Evolutionary conservation across 2,329 filamentous ascomycete species (phyloP).

Genomic region (Xylaria multiplex): DNA sequence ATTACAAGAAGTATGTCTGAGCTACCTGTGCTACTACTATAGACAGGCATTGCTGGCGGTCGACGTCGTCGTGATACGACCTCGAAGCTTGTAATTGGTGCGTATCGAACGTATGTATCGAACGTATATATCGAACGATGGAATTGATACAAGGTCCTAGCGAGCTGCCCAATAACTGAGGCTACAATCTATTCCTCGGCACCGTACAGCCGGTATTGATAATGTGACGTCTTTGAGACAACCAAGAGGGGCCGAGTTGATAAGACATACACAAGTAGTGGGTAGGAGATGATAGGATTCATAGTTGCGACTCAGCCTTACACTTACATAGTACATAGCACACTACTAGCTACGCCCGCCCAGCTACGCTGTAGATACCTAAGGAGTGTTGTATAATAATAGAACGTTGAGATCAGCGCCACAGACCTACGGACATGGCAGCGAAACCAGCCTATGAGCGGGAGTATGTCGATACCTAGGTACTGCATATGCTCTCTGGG

Average conservation of each 20-base stretch:
- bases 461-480: no score
- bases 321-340: not conserved
- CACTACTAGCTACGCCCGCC: no score
- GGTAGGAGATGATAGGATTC: not conserved
- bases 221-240: conserved; percentile 1
- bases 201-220: conserved; percentile 1
- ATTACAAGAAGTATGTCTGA: not conserved
- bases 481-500: no score
- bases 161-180: not conserved
- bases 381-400: conserved; percentile 26
- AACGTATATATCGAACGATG: not conserved
- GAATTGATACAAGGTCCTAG: not conserved
- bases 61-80: conserved; percentile 21
- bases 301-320: conserved; percentile 30
- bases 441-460: no score
- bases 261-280: not conserved
- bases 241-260: no score
- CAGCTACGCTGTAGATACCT: no score
- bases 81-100: conserved; percentile 4
- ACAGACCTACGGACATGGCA: not conserved
- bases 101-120: not conserved
- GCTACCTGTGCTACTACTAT: conserved; percentile 10
- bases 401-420: conserved; percentile 18
- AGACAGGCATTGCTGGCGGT: conserved; percentile 22
- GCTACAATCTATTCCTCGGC: not conserved